Conservation (phyloP, 352 stramenopile species). For the Phytophthora capsici region DNA sequence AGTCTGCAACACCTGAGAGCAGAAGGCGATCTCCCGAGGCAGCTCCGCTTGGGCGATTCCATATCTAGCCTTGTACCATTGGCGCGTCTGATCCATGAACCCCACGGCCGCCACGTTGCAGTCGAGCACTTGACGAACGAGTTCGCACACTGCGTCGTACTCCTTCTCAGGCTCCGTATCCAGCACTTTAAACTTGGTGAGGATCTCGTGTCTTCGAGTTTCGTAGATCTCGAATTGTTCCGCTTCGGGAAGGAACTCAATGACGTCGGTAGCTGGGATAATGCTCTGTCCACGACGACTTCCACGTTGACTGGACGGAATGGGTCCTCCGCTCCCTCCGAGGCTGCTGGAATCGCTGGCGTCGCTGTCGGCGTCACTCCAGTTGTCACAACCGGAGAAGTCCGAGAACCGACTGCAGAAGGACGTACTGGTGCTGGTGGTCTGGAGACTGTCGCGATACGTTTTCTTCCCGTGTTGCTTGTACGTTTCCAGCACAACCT, state of each 20-base stretch:
- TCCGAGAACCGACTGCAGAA: slow-evolving; percentile 51
- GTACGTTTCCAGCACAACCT: slow-evolving; percentile 16
- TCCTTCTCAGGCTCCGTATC: slow-evolving; percentile 56
- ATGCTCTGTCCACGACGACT: slow-evolving; percentile 10
- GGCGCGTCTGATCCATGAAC: slow-evolving; percentile 62
- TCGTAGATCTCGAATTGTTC: slow-evolving; percentile 62
- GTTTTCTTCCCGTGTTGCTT: slow-evolving; percentile 29
- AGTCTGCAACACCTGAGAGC: slow-evolving; percentile 56
- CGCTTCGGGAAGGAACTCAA: slow-evolving; percentile 56
- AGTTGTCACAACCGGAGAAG: slow-evolving; percentile 44
- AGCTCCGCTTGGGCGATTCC: slow-evolving; percentile 70
- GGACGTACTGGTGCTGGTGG: slow-evolving; percentile 41
- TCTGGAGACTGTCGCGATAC: slow-evolving; percentile 43
- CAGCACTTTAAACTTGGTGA: slow-evolving; percentile 51
- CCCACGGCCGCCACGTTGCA: slow-evolving; percentile 69
- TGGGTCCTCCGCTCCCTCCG: slow-evolving; percentile 25
- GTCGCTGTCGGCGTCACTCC: slow-evolving; percentile 43
- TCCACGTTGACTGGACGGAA: slow-evolving; percentile 15
- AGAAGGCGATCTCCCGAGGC: slow-evolving; percentile 72
- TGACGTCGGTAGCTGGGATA: slow-evolving; percentile 35
- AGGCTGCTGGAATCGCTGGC: slow-evolving; percentile 42
- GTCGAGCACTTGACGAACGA: slow-evolving; percentile 64
- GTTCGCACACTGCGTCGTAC: slow-evolving; percentile 78
- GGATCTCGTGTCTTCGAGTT: slow-evolving; percentile 44
- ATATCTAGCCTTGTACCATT: slow-evolving; percentile 83